phyloP scores from a whole-genome alignment of 1,284 basidiomycete genomes.

The Exobasidium rhododendri region DNA sequence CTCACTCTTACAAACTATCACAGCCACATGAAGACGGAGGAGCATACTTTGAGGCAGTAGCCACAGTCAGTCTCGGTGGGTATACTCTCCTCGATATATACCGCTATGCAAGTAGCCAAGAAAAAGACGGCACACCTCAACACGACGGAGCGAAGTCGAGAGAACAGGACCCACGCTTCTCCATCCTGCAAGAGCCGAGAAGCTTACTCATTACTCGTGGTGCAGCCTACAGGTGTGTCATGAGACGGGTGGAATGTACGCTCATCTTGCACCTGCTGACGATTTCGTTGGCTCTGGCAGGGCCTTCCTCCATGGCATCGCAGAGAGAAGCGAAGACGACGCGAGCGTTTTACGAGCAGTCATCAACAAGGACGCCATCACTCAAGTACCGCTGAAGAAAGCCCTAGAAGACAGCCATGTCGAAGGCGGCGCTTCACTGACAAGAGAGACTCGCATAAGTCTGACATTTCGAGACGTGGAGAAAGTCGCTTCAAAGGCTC shows the following conservation, averaged over 20 bases:
- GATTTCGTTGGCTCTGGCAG: background rate
- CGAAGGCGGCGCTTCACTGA: constrained; percentile 55
- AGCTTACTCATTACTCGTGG: constrained; percentile 48
- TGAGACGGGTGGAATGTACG: constrained; percentile 11
- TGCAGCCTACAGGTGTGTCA: constrained; percentile 31
- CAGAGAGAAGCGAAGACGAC: constrained; percentile 57
- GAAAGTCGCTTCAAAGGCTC: constrained; percentile 43
- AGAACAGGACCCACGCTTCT: constrained; percentile 42
- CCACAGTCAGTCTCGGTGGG: constrained; percentile 80
- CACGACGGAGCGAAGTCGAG: constrained; percentile 28
- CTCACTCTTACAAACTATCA: constrained; percentile 13
- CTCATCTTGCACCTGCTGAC: background rate
- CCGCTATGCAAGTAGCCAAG: constrained; percentile 60
- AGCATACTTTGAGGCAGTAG: constrained; percentile 80
- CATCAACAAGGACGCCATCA: constrained; percentile 24
- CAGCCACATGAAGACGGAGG: constrained; percentile 91
- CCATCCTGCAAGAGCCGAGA: constrained; percentile 47
- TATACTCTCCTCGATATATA: constrained; percentile 83
- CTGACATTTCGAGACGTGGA: constrained; percentile 79
- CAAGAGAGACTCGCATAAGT: constrained; percentile 68
- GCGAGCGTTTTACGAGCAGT: constrained; percentile 25
- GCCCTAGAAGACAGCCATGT: background rate
- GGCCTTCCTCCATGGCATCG: constrained; percentile 55
- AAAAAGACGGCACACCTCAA: constrained; percentile 26
- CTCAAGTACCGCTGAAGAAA: background rate